Evolutionary conservation across 2,329 filamentous ascomycete genomes (phyloP), one percentile per base, ranked within the genome.

Genomic region (Metarhizium robertsii): DNA sequence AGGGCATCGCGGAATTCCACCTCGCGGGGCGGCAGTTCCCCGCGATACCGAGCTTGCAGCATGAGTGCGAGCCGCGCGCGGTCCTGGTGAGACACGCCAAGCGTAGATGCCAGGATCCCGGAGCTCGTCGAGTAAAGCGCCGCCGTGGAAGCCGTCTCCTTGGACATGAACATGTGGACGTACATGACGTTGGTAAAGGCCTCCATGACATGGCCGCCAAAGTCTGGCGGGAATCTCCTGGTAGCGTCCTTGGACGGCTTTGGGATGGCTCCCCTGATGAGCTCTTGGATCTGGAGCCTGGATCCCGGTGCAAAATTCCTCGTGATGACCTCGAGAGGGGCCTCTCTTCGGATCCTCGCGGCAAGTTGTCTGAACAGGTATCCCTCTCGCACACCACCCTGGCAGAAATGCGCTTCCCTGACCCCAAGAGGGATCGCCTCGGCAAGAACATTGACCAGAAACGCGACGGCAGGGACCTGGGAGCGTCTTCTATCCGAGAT

Each of bases 331-430:
- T 82, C 71, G 1, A 88, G 68, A 0, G 85, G 84, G 55, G 81
- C 71, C 57, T 83, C 73, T 1, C 70, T 69, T 50, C 81, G 76
- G 8, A 79, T 67, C 0, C 71, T 64, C 0, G 69, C 61, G 0
- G 73, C 59, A 7, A 88, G 74, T 45, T 72, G 73, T 11, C 75
- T 71, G 66, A 84, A 89, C 1, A 88, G 71, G 55, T 79, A 79
- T 0, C 86, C 86, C 70, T 88, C 86, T 34, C 86, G 73, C 2
- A 88, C 84, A 4, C 86, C 86, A 18, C 86, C 86, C 64, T 89
- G 86, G 58, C 84, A 87, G 70, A 89, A 89, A 36, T 81, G 78
- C 2, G 87, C 81, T 40, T 78, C 74, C 46, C 78, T 77, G 58
- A 87, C 80, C n/a, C 69, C 70, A 43, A 73, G 71, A 0, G 85